Percentiles rank a stretch among this genome's conserved stretches.
Conservation (phyloP, 805 yeast species). For the Priceomyces carsonii region DNA sequence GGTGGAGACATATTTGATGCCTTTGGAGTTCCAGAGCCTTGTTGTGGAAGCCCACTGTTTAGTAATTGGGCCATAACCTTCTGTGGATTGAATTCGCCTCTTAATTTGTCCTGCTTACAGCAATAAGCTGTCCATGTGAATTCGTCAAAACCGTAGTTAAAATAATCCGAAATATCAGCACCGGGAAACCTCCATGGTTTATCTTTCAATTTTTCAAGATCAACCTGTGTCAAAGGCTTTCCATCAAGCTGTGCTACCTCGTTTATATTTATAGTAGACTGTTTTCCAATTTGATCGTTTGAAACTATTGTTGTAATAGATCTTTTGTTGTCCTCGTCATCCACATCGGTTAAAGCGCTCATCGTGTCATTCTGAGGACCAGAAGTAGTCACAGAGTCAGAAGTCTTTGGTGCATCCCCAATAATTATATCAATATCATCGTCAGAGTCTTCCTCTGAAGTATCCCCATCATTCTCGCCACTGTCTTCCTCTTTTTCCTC, state of each 20-base stretch:
- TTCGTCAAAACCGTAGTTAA: conserved; percentile 96
- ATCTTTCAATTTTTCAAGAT: conserved; percentile 78
- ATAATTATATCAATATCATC: conserved; percentile 84
- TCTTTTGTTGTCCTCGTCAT: conserved; percentile 19
- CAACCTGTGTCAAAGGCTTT: conserved; percentile 76
- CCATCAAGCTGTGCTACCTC: conserved; percentile 76
- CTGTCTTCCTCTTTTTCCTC: conserved; percentile 27
- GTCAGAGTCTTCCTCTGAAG: conserved; percentile 54
- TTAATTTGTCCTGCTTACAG: conserved; percentile 76
- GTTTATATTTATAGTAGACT: conserved; percentile 62
- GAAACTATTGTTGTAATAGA: conserved; percentile 37
- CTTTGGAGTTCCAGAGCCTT: conserved; percentile 11
- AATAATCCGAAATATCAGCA: conserved; percentile 90
- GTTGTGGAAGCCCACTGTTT: conserved; percentile 23
- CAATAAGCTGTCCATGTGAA: conserved; percentile 94
- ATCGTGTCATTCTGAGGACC: conserved; percentile 30
- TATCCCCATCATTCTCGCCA: conserved; percentile 47
- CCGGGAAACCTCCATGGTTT: conserved; percentile 99
- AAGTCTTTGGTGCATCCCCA: conserved; percentile 22
- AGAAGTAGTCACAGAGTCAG: conserved; percentile 23
- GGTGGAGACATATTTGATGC: conserved; percentile 22
- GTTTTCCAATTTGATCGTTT: conserved; percentile 31
- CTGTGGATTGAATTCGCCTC: conserved; percentile 81
- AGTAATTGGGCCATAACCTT: conserved; percentile 68
- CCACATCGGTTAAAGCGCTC: conserved; percentile 22